Evolutionary conservation across 2,329 filamentous ascomycete genomes (phyloP).

Genomic region (Atkinsonella texensis): DNA sequence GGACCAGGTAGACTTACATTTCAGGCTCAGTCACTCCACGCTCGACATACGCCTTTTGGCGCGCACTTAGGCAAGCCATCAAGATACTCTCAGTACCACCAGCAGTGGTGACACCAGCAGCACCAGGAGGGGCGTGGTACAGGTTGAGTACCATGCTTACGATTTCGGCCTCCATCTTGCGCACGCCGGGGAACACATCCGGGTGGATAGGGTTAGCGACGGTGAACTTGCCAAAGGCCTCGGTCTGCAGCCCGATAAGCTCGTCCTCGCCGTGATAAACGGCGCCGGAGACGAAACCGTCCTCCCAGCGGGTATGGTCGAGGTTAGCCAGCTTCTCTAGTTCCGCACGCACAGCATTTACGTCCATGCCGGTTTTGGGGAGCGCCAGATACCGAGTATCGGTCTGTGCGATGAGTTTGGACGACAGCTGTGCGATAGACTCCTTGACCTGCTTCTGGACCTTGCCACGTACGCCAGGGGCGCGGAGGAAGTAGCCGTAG

Average conservation of each 20-base stretch:
- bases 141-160: slow-evolving; percentile 88
- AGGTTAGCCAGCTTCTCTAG: slow-evolving; percentile 67
- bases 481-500: slow-evolving; percentile 75
- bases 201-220: slow-evolving; percentile 96
- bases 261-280: slow-evolving; percentile 90
- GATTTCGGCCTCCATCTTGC: slow-evolving; percentile 98
- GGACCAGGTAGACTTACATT: slow-evolving; percentile 49
- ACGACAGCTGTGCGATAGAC: slow-evolving; percentile 66
- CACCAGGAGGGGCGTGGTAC: slow-evolving; percentile 80
- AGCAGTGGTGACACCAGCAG: slow-evolving; percentile 78
- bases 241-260: slow-evolving; percentile 72
- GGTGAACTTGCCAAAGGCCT: slow-evolving; percentile 88
- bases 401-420: slow-evolving; percentile 67
- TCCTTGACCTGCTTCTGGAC: slow-evolving; percentile 77
- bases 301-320: slow-evolving; percentile 95
- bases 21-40: slow-evolving; percentile 84
- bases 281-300: slow-evolving; percentile 84
- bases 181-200: slow-evolving; percentile 92
- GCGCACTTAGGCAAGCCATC: slow-evolving; percentile 83
- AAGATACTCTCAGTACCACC: slow-evolving; percentile 95
- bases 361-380: slow-evolving; percentile 71
- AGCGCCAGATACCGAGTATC: slow-evolving; percentile 63
- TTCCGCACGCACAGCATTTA: slow-evolving; percentile 69
- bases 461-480: slow-evolving; percentile 75
- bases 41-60: slow-evolving; percentile 79